phyloP scores from a whole-genome alignment of 2,329 filamentous ascomycete genomes.

The Exophiala mesophila region DNA sequence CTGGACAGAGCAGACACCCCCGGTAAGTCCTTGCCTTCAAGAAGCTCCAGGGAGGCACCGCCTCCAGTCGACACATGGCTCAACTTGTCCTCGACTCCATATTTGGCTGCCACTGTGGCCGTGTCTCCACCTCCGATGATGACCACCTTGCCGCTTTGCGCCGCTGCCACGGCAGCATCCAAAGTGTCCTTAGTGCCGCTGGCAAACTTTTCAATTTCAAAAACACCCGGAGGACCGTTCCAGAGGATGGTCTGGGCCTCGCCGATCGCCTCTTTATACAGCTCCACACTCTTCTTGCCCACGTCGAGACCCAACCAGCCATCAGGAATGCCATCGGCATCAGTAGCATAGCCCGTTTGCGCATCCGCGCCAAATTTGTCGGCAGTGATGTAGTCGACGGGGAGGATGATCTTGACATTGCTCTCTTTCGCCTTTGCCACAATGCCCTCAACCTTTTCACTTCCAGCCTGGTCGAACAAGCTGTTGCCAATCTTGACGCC shows the following conservation, averaged over 20 bases:
- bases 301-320: conserved; percentile 98
- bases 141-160: conserved; percentile 82
- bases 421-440: conserved; percentile 96
- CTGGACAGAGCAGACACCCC: conserved; percentile 86
- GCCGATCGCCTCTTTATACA: conserved; percentile 81
- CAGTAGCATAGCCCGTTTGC: conserved; percentile 72
- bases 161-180: conserved; percentile 78
- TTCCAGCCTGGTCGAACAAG: conserved; percentile 88
- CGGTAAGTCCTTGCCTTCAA: conserved; percentile 96
- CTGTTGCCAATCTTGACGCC: conserved; percentile 82
- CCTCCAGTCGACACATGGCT: conserved; percentile 98
- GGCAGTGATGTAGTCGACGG: conserved; percentile 90
- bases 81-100: conserved; percentile 90
- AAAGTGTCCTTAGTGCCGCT: conserved; percentile 87
- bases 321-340: conserved; percentile 84
- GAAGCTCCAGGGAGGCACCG: conserved; percentile 88
- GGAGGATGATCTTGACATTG: conserved; percentile 90
- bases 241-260: conserved; percentile 95
- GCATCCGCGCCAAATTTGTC: conserved; percentile 92
- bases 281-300: conserved; percentile 78
- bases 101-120: conserved; percentile 95
- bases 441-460: conserved; percentile 82
- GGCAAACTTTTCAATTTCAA: conserved; percentile 94
- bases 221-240: conserved; percentile 97
- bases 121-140: conserved; percentile 99